Evolutionary conservation across 768 basidiomycete species (phyloP).

Genomic region (Podaxis sp.): DNA sequence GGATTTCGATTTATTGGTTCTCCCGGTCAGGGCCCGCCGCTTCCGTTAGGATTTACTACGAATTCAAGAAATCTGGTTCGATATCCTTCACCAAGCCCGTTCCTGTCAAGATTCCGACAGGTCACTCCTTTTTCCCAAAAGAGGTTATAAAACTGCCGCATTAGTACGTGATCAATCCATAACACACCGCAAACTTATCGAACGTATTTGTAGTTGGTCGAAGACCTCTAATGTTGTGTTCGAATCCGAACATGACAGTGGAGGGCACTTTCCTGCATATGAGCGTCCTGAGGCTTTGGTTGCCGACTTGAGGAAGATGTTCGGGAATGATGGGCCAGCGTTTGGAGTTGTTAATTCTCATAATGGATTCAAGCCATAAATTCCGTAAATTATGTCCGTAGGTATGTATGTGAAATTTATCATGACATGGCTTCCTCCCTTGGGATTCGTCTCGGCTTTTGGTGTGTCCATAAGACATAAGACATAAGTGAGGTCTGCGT

Average conservation of each 20-base stretch:
- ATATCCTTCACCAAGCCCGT: constrained; percentile 4
- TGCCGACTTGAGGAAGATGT: constrained; percentile 51
- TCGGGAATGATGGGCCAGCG: constrained; percentile 45
- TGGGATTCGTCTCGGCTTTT: no score
- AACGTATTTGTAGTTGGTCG: constrained; percentile 36
- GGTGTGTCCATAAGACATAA: no score
- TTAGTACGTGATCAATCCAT: constrained; percentile 19
- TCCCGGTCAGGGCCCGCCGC: constrained; percentile 55
- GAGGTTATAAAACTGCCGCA: constrained; percentile 32
- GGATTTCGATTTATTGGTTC: constrained; percentile 59
- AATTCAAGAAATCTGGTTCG: constrained; percentile 22
- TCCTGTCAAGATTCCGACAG: constrained; percentile 36
- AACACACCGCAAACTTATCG: background rate
- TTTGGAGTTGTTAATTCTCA: constrained; percentile 42
- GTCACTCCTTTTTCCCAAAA: constrained; percentile 48
- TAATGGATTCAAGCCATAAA: constrained; percentile 27
- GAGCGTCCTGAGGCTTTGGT: constrained; percentile 46
- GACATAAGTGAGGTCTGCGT: no score
- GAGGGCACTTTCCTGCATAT: constrained; percentile 57
- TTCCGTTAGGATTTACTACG: constrained; percentile 56
- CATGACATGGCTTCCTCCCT: no score
- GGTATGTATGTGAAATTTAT: no score
- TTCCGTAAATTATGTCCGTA: background rate
- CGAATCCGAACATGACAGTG: constrained; percentile 40
- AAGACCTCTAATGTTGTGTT: constrained; percentile 36